Evolutionary conservation across 805 yeast genomes (phyloP).

Genomic region (Tetrapisispora namnaoensis): DNA sequence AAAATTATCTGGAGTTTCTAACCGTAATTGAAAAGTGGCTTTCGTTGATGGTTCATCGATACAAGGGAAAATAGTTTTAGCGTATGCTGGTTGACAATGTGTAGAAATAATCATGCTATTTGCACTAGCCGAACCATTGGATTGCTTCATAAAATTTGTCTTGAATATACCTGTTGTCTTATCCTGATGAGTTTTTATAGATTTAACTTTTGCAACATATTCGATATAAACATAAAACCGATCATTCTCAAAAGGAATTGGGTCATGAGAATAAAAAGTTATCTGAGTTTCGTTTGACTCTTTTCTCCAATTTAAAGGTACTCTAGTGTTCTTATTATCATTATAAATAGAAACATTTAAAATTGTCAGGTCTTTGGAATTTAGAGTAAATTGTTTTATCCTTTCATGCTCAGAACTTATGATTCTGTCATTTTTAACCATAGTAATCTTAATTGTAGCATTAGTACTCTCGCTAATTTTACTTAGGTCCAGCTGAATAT

Average conservation of each 20-base stretch:
- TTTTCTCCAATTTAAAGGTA: conserved; percentile 19
- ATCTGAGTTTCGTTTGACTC: conserved; percentile 10
- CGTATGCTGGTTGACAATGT: conserved; percentile 61
- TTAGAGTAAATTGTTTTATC: conserved; percentile 10
- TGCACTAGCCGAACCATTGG: conserved; percentile 34
- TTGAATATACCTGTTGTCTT: conserved; percentile 57
- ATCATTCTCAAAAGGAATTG: background rate
- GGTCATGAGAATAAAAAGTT: conserved; percentile 5
- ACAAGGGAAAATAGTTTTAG: conserved; percentile 56
- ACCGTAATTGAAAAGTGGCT: conserved; percentile 39
- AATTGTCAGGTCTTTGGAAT: conserved; percentile 26
- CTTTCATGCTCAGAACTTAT: background rate
- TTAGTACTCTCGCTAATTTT: conserved; percentile 40
- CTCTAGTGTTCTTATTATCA: conserved; percentile 21
- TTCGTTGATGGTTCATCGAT: conserved; percentile 55
- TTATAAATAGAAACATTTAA: conserved; percentile 35
- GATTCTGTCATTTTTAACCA: background rate
- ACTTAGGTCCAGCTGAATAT: conserved; percentile 31
- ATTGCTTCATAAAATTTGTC: conserved; percentile 48
- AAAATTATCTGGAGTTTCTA: conserved; percentile 37
- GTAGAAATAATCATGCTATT: conserved; percentile 52
- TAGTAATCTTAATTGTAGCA: conserved; percentile 24
- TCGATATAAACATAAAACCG: conserved; percentile 14
- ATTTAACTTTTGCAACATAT: conserved; percentile 44
- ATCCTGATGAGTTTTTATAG: conserved; percentile 44